Evolutionary conservation across 164 flowering plant genomes (phyloP).

Genomic region (Nymphaea colorata): DNA sequence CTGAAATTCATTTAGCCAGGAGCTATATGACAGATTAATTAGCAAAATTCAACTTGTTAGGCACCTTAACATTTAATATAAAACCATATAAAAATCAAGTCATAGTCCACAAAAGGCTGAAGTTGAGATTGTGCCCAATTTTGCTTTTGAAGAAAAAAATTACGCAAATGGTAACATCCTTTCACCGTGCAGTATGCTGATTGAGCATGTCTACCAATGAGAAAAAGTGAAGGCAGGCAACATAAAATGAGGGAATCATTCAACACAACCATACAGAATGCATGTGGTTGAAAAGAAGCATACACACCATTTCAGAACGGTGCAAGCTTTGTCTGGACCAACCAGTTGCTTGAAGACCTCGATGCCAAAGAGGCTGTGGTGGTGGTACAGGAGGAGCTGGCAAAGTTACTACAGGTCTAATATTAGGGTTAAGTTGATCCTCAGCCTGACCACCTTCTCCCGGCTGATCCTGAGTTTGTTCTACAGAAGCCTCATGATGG

Average conservation of each 20-base stretch:
- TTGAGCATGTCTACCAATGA: too few relatives aligned
- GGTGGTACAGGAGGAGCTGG: conserved; percentile 36
- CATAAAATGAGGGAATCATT: neutral
- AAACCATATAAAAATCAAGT: too few relatives aligned
- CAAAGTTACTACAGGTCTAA: conserved; percentile 20
- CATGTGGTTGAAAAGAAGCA: conserved; percentile 1
- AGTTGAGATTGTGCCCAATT: too few relatives aligned
- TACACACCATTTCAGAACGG: conserved; percentile 49
- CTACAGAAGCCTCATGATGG: conserved; percentile 21
- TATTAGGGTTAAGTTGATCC: conserved; percentile 22
- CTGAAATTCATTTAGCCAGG: too few relatives aligned
- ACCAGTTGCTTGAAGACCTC: conserved; percentile 29
- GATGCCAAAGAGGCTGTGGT: conserved; percentile 52
- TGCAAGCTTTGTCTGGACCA: conserved; percentile 49
- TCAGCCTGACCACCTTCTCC: conserved; percentile 31
- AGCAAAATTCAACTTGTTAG: too few relatives aligned
- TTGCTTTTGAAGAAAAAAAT: too few relatives aligned
- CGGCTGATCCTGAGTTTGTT: conserved; percentile 35
- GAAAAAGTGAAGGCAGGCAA: too few relatives aligned
- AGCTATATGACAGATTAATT: too few relatives aligned
- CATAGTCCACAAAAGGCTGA: too few relatives aligned
- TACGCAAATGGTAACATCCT: too few relatives aligned
- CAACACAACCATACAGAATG: neutral
- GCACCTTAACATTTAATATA: too few relatives aligned
- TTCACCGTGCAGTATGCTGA: too few relatives aligned